phyloP scores from a whole-genome alignment of 1,139 yeast genomes.

The Blastobotrys proliferans region DNA sequence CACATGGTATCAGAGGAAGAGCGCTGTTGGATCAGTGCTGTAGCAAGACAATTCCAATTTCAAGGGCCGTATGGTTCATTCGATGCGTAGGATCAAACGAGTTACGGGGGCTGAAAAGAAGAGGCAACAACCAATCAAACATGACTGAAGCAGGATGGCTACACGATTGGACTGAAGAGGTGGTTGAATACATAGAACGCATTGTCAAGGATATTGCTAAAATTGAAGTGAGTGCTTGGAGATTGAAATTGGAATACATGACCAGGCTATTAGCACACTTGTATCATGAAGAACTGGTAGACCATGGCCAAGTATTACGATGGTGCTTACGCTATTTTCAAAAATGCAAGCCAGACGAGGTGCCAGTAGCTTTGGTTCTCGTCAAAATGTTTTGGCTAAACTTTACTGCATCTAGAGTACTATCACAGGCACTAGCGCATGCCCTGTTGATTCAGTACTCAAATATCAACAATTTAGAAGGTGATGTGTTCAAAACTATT shows the following conservation, averaged over 20 bases:
- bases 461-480: conserved; percentile 10
- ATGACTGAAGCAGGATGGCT: conserved; percentile 56
- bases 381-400: conserved; percentile 71
- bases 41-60: conserved; percentile 59
- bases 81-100: conserved; percentile 84
- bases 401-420: conserved; percentile 46
- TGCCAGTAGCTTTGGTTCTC: conserved; percentile 56
- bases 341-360: conserved; percentile 42
- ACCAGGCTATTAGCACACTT: conserved; percentile 58
- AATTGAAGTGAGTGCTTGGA: conserved; percentile 40
- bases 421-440: conserved; percentile 30
- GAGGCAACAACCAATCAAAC: conserved; percentile 32
- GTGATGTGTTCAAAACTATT: conserved; percentile 29
- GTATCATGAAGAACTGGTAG: conserved; percentile 64
- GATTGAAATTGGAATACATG: conserved; percentile 53
- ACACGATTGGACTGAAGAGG: conserved; percentile 85
- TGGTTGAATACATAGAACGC: conserved; percentile 55
- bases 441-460: conserved; percentile 26
- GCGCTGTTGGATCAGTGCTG: conserved; percentile 69
- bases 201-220: conserved; percentile 31
- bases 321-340: conserved; percentile 59
- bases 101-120: conserved; percentile 60
- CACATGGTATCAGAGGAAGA: conserved; percentile 82
- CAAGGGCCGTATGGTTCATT: conserved; percentile 85
- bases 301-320: conserved; percentile 54